Percentiles rank a stretch among this genome's conserved stretches.
phyloP scores from a whole-genome alignment of 2,329 filamentous ascomycete genomes.

The Curvularia verruculosa region DNA sequence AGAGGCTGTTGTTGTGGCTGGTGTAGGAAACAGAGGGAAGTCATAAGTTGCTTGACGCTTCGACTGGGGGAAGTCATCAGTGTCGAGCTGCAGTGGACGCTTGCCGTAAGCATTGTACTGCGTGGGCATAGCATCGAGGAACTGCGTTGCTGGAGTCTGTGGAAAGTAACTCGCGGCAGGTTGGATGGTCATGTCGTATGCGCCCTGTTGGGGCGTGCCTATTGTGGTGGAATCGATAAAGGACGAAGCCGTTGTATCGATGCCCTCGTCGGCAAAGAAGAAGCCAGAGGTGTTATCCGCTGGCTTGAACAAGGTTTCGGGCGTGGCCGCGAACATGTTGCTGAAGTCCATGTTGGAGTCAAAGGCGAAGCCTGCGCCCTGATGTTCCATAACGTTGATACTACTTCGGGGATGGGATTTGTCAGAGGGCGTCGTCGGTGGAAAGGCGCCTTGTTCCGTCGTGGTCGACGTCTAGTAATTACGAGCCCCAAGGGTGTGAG shows the following conservation, averaged over 20 bases:
- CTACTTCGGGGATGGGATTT: slow-evolving; percentile 20
- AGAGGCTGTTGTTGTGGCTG: slow-evolving; percentile 26
- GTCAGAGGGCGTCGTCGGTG: slow-evolving; percentile 29
- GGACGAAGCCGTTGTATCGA: slow-evolving; percentile 36
- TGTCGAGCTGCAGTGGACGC: slow-evolving; percentile 40
- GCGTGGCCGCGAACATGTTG: slow-evolving; percentile 31
- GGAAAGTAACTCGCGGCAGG: slow-evolving; percentile 31
- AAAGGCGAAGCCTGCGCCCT: slow-evolving; percentile 43
- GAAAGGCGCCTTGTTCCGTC: slow-evolving; percentile 11
- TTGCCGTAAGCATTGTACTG: slow-evolving; percentile 35
- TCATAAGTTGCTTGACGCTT: slow-evolving; percentile 42
- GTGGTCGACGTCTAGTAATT: slow-evolving; percentile 25
- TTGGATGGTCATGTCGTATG: slow-evolving; percentile 28
- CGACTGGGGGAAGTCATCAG: slow-evolving; percentile 40
- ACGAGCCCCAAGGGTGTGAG: slow-evolving; percentile 30
- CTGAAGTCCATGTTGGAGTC: slow-evolving; percentile 42
- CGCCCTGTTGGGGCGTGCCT: slow-evolving; percentile 27
- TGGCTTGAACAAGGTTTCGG: slow-evolving; percentile 33
- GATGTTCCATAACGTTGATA: slow-evolving; percentile 28
- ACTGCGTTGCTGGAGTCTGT: slow-evolving; percentile 32
- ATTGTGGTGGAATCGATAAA: slow-evolving; percentile 31
- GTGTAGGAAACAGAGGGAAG: slow-evolving; percentile 32
- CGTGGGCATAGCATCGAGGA: slow-evolving; percentile 36
- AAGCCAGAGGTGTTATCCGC: slow-evolving; percentile 42
- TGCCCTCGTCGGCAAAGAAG: slow-evolving; percentile 44